Percentiles rank a stretch among this genome's conserved stretches.
These are phyloP conservation scores for Kregervanrija pseudodelftensis DNA, from an alignment of 805 yeast species.

Conservation along the genomic window DNA sequence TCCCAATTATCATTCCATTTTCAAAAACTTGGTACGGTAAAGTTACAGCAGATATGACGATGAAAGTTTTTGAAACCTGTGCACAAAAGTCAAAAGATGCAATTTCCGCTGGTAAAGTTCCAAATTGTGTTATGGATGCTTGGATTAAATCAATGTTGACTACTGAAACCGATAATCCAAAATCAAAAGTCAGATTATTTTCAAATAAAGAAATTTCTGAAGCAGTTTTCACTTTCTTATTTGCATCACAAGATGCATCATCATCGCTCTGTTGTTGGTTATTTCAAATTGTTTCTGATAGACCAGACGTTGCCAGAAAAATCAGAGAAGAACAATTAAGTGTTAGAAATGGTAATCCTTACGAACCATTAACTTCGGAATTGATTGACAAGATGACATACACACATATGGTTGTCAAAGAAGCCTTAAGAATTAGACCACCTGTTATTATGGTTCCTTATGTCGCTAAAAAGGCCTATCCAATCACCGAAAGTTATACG, in stretches of 20 bases:
- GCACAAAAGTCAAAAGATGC: conserved; percentile 81
- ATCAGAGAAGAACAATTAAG: conserved; percentile 87
- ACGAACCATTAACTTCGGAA: conserved; percentile 53
- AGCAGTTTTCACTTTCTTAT: conserved; percentile 91
- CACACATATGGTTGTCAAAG: conserved; percentile 87
- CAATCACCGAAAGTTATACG: conserved; percentile 73
- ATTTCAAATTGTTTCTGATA: conserved; percentile 91
- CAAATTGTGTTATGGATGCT: conserved; percentile 89
- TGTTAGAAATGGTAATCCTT: conserved; percentile 74
- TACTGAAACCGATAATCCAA: conserved; percentile 38
- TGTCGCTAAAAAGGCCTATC: conserved; percentile 80
- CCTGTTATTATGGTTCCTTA: conserved; percentile 99
- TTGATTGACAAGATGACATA: conserved; percentile 81
- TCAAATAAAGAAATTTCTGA: conserved; percentile 89
- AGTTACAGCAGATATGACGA: conserved; percentile 85
- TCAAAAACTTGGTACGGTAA: conserved; percentile 98
- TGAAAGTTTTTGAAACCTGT: conserved; percentile 84
- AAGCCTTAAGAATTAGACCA: conserved; percentile 89
- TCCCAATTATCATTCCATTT: conserved; percentile 92
- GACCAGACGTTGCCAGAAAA: conserved; percentile 83
- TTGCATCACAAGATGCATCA: conserved; percentile 97
- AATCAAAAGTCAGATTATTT: conserved; percentile 69
- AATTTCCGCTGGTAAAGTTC: conserved; percentile 68
- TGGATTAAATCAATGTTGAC: conserved; percentile 81
- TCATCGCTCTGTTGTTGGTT: conserved; percentile 97